Conservation (phyloP, 768 basidiomycete genomes). For the Suillus sp. region DNA sequence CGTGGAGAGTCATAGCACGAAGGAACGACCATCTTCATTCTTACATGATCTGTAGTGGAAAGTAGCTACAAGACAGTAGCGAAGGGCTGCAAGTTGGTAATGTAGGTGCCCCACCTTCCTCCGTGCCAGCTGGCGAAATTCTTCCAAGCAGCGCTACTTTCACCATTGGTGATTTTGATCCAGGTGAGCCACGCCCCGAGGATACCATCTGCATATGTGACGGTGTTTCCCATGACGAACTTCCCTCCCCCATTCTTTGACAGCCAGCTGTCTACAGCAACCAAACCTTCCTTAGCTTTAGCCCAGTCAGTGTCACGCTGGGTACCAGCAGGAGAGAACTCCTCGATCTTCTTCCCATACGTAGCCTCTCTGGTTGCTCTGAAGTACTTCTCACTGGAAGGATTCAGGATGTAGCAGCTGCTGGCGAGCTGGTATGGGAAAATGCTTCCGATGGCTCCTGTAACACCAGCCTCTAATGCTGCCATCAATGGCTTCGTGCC, state of each 20-base stretch:
- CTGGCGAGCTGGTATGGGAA: conserved; percentile 19
- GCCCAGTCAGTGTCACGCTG: conserved; percentile 29
- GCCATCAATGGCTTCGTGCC: conserved; percentile 42
- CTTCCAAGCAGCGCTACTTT: conserved; percentile 35
- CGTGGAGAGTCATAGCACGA: background rate
- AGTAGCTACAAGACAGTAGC: conserved; percentile 20
- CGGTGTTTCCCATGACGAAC: conserved; percentile 37
- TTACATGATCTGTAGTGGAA: background rate
- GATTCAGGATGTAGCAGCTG: conserved; percentile 24
- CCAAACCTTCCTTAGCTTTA: conserved; percentile 28
- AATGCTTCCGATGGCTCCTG: conserved; percentile 17
- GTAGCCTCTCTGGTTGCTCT: conserved; percentile 35
- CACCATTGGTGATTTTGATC: conserved; percentile 32
- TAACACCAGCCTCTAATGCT: conserved; percentile 35
- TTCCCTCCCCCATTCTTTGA: conserved; percentile 30
- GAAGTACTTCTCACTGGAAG: conserved; percentile 35
- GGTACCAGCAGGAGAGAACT: conserved; percentile 35
- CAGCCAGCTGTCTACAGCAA: conserved; percentile 34
- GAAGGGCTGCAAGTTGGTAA: conserved; percentile 36
- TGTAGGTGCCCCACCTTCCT: conserved; percentile 41
- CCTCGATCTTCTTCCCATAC: conserved; percentile 38
- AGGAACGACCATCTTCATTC: background rate
- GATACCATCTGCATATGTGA: conserved; percentile 40
- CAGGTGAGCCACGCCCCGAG: conserved; percentile 39
- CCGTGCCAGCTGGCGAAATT: conserved; percentile 38